These are phyloP conservation scores for Penicillium arizonense DNA, from an alignment of 495 filamentous ascomycete species.

Conservation along the genomic window DNA sequence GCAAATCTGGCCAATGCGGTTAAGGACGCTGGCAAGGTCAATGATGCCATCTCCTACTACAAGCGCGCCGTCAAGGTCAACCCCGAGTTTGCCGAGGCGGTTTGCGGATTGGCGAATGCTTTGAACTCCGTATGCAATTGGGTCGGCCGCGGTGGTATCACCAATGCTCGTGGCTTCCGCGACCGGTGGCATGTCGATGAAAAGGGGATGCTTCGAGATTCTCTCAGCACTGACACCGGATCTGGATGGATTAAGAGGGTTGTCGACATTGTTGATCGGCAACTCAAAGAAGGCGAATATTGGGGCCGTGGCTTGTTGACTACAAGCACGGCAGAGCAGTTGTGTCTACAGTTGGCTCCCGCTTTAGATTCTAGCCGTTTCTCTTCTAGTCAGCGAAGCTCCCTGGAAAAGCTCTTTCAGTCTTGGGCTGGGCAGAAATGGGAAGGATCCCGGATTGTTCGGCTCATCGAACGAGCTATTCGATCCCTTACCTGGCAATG, in stretches of 20 bases:
- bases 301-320: slow-evolving; percentile 82
- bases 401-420: slow-evolving; percentile 48
- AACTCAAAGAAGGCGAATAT: slow-evolving; percentile 79
- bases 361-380: slow-evolving; percentile 32
- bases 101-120: slow-evolving; percentile 93
- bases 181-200: slow-evolving; percentile 97
- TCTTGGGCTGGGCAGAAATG: slow-evolving; percentile 75
- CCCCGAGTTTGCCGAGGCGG: slow-evolving; percentile 94
- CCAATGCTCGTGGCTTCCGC: slow-evolving; percentile 64
- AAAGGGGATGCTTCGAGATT: slow-evolving; percentile 78
- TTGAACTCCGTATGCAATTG: slow-evolving; percentile 97
- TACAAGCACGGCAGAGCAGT: slow-evolving; percentile 47
- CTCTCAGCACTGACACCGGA: slow-evolving; percentile 53
- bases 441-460: slow-evolving; percentile 87
- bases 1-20: slow-evolving; percentile 98
- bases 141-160: slow-evolving; percentile 84
- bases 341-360: slow-evolving; percentile 47
- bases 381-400: slow-evolving; percentile 23
- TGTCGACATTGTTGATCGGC: slow-evolving; percentile 90
- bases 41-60: slow-evolving; percentile 91
- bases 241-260: slow-evolving; percentile 92
- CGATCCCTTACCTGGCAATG: slow-evolving; percentile 76
- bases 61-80: slow-evolving; percentile 84
- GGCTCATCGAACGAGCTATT: slow-evolving; percentile 81
- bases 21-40: slow-evolving; percentile 91